Evolutionary conservation across 1,139 yeast species (phyloP).

Genomic region (Wickerhamomyces sp.): DNA sequence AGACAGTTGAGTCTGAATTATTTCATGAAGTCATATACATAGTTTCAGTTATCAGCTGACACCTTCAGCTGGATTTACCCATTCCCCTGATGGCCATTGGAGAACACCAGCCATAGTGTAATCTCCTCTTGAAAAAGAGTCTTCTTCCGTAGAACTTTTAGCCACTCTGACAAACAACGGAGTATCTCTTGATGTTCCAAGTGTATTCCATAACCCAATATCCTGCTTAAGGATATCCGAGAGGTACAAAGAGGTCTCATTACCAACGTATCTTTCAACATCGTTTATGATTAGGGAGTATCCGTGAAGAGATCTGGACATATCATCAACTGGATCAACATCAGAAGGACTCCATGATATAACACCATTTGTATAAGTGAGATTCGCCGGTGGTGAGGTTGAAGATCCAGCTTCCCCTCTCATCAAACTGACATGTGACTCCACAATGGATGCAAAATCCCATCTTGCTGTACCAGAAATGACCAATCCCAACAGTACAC

Average conservation of each 20-base stretch:
- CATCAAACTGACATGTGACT: slow-evolving; percentile 61
- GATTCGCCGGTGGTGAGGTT: slow-evolving; percentile 46
- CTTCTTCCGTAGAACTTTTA: slow-evolving; percentile 32
- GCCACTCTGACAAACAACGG: slow-evolving; percentile 53
- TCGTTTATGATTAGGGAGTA: slow-evolving; percentile 71
- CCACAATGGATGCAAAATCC: slow-evolving; percentile 90
- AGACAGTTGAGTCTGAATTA: too few species aligned
- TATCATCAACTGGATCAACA: background rate
- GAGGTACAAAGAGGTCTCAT: slow-evolving; percentile 37
- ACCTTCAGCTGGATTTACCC: slow-evolving; percentile 42
- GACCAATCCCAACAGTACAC: slow-evolving; percentile 73
- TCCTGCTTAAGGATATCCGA: slow-evolving; percentile 33
- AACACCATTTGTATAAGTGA: slow-evolving; percentile 1
- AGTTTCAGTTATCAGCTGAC: slow-evolving; percentile 27
- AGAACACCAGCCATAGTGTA: slow-evolving; percentile 54
- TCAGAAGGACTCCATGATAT: slow-evolving; percentile 3
- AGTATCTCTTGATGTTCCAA: slow-evolving; percentile 30
- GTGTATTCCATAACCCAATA: slow-evolving; percentile 22
- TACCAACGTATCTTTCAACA: slow-evolving; percentile 65
- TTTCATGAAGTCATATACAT: background rate
- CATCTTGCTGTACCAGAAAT: slow-evolving; percentile 86
- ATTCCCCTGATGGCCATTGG: slow-evolving; percentile 53
- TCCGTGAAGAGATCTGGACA: slow-evolving; percentile 29
- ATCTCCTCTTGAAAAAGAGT: slow-evolving; percentile 38
- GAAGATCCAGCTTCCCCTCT: slow-evolving; percentile 72